These are phyloP conservation scores for Pichia membranifaciens DNA, from an alignment of 805 yeast genomes.

Conservation along the genomic window DNA sequence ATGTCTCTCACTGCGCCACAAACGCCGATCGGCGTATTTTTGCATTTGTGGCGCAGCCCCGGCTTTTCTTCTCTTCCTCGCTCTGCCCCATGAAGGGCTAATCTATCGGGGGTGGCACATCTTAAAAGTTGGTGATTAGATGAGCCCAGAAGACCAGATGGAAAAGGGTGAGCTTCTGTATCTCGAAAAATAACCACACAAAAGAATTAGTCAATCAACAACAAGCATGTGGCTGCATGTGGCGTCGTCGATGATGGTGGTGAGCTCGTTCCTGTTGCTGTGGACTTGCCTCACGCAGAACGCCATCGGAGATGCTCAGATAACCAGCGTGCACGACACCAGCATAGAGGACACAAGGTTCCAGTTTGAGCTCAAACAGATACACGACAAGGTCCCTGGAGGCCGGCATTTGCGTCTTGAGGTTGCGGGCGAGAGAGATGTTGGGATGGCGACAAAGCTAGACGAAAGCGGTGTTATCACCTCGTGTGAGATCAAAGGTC, in stretches of 20 bases:
- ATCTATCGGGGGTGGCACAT: too few relatives aligned
- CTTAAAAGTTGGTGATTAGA: too few relatives aligned
- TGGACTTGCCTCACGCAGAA: neutral
- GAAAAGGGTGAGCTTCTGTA: too few relatives aligned
- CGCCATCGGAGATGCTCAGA: neutral
- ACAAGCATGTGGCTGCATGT: neutral
- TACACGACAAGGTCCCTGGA: slow-evolving; percentile 3
- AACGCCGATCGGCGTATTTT: too few relatives aligned
- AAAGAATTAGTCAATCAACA: too few relatives aligned
- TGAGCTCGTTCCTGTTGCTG: neutral
- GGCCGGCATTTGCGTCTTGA: neutral
- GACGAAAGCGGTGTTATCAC: slow-evolving; percentile 5
- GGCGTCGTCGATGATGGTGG: neutral
- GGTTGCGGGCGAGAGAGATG: neutral
- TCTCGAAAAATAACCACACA: too few relatives aligned
- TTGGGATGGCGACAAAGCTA: neutral
- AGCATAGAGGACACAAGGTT: neutral
- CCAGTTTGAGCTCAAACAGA: slow-evolving; percentile 7
- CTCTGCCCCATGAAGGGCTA: too few relatives aligned
- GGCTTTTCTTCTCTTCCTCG: too few relatives aligned
- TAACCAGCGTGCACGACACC: neutral
- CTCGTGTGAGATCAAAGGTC: slow-evolving; percentile 17
- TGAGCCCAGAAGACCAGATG: too few relatives aligned
- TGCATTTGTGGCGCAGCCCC: too few relatives aligned
- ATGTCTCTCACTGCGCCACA: too few relatives aligned